phyloP scores from a whole-genome alignment of 345 rosid genomes.

The Citrus sinensis region DVS_A1.0 CM039168.1:27962001-27962500 shows the following conservation, averaged over 20 bases:
- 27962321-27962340: too few relatives aligned
- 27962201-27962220: not conserved
- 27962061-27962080: conserved; percentile 84
- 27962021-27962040: conserved; percentile 78
- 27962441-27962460: too few relatives aligned
- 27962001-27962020: conserved; percentile 96
- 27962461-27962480: too few relatives aligned
- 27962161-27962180: not conserved
- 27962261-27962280: not conserved
- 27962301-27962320: too few relatives aligned
- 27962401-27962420: too few relatives aligned
- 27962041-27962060: conserved; percentile 78
- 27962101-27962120: not conserved
- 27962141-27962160: not conserved
- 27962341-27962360: too few relatives aligned
- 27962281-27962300: too few relatives aligned
- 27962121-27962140: not conserved
- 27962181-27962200: not conserved
- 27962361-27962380: too few relatives aligned
- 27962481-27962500: too few relatives aligned
- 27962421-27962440: too few relatives aligned
- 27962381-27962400: too few relatives aligned
- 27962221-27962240: not conserved
- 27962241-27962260: too few relatives aligned
- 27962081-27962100: not conserved